Evolutionary conservation across 1,284 basidiomycete species (phyloP).

Genomic region (Amylostereum chailletii): DNA sequence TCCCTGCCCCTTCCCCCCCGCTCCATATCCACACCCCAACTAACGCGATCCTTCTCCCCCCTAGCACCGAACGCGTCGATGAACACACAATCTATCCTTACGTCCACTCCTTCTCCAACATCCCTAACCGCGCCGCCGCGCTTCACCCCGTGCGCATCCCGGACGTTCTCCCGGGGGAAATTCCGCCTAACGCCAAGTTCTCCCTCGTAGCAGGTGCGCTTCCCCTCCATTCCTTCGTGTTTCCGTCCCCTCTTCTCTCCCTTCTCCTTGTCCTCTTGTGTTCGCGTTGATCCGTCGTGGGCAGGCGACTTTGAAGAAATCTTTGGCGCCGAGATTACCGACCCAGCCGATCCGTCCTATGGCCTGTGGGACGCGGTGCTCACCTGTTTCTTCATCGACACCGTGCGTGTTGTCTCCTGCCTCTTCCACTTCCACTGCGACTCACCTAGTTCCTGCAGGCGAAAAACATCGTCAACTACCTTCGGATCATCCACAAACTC

Average conservation of each 20-base stretch:
- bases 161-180: conserved; percentile 71
- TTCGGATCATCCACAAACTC: conserved; percentile 74
- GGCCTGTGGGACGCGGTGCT: conserved; percentile 75
- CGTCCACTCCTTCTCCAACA: conserved; percentile 85
- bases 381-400: conserved; percentile 98
- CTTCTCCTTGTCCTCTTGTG: neutral
- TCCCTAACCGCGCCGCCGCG: conserved; percentile 48
- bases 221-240: conserved; percentile 13
- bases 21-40: too few relatives aligned
- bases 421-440: conserved; percentile 24
- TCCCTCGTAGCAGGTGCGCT: conserved; percentile 69
- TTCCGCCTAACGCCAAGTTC: conserved; percentile 61
- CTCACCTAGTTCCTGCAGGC: conserved; percentile 40
- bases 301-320: conserved; percentile 89
- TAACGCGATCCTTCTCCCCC: too few relatives aligned
- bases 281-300: neutral
- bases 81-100: conserved; percentile 80
- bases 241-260: conserved; percentile 9
- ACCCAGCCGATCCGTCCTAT: conserved; percentile 48
- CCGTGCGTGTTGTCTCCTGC: conserved; percentile 37
- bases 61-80: conserved; percentile 23
- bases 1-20: too few relatives aligned
- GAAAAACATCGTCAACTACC: conserved; percentile 87
- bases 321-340: conserved; percentile 49
- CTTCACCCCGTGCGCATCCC: conserved; percentile 69